Evolutionary conservation across 192 early-diverging fungal genomes (phyloP).

Genomic region (Entomortierella lignicola): DNA sequence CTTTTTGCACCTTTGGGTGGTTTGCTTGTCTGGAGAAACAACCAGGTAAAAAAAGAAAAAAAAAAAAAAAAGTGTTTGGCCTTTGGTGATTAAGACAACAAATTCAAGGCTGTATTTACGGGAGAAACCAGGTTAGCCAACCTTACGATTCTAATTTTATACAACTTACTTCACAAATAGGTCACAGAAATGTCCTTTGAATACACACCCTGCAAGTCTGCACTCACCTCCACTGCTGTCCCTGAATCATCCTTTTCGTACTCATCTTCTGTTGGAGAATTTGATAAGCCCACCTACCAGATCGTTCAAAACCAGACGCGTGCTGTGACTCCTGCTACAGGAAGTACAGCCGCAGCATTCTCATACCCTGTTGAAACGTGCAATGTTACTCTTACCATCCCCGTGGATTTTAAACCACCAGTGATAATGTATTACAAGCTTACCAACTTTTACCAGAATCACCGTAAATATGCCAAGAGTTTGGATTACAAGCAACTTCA

Average conservation of each 20-base stretch:
- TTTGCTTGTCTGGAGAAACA: constrained; percentile 82
- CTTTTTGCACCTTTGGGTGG: constrained; percentile 95
- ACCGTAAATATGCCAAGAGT: constrained; percentile 94
- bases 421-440: constrained; percentile 95
- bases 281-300: constrained; percentile 17
- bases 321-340: neutral
- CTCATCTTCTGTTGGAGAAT: constrained; percentile 17
- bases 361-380: constrained; percentile 62
- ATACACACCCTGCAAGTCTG: constrained; percentile 54
- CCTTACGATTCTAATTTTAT: constrained; percentile 1
- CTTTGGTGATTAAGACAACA: no score
- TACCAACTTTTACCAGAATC: constrained; percentile 99
- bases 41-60: constrained; percentile 60
- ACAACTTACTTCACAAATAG: constrained; percentile 22
- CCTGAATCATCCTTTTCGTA: constrained; percentile 29
- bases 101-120: neutral
- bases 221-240: neutral
- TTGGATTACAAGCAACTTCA: constrained; percentile 86
- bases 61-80: no score
- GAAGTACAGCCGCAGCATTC: neutral
- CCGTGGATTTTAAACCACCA: constrained; percentile 73
- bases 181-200: constrained; percentile 62
- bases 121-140: neutral
- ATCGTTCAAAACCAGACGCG: neutral
- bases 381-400: constrained; percentile 75